Base-by-base conservation (phyloP, 139 green algal species). In the Chlamydomonas asymmetrica region DNA sequence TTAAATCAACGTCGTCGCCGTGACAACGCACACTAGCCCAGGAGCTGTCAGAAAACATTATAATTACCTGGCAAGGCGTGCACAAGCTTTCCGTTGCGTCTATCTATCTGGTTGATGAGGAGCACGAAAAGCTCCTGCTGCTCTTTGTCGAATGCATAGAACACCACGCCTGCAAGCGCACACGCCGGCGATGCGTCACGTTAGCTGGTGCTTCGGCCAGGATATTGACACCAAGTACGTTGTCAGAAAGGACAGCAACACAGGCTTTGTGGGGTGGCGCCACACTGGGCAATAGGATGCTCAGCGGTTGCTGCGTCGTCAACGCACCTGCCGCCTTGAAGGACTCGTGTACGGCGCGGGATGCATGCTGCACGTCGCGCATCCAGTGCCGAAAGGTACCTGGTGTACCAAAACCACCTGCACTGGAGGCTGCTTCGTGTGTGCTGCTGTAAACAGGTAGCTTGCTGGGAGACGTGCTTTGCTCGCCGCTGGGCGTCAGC, bases 121-220 rank as follows among this genome's bases (percentile, higher is more conserved):
- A 77, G 71, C 20, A 69, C 71, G 35, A 70, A 77, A 41, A 77
- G 71, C 57, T 77, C 38, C 6, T 59, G 41, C 8, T 69, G 32
- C 1, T 77, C 59, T 9, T 43, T 2, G 0, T n/a, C 25, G 32
- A 63, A 77, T 10, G 71, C 71, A 23, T 70, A 77, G 23, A 59
- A 59, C 20, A 50, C 6, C 0, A 77, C 71, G 43, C 71, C 71
- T 77, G 71, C 29, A 5, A n/a, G n/a, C n/a, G n/a, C n/a, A n/a
- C n/a, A n/a, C n/a, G n/a, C n/a, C n/a, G n/a, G n/a, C n/a, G n/a
- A n/a, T n/a, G 41, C 29, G 22, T 16, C 6, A 37, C 22, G 10
- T 41, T 62, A 72, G 31, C 45, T 61, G 65, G 32, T 10, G 31
- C 31, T 16, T 25, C 45, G 65, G 10, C 38, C 40, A 4, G 23